Base-by-base conservation (phyloP, 2,329 filamentous ascomycete species). In the Fusarium chlamydosporum region DNA sequence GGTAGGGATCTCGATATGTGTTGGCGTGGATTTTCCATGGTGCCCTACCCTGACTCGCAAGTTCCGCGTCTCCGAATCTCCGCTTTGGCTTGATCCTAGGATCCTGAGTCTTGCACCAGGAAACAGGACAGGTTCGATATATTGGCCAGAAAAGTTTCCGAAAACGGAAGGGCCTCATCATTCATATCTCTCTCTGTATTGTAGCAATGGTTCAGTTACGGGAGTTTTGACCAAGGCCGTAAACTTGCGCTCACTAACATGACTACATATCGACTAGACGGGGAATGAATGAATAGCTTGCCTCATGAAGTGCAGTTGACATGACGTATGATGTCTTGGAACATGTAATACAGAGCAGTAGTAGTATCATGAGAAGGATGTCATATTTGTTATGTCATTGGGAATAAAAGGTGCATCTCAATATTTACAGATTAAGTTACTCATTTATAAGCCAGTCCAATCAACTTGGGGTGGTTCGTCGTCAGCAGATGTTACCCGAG, bases 11-110 rank as follows among this genome's bases (percentile, higher is more conserved):
- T 46, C 35, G 53, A 45, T 60, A 42, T 42, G 41, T 51, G n/a
- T 33, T 34, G 37, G 27, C 27, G 15, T 38, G 38, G 23, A 6
- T 48, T 56, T 40, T 45, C 7, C 37, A n/a, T 37, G 10, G 35
- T 48, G 42, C 37, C 42, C 27, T 27, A 29, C 20, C 46, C 61
- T 65, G 61, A 65, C 61, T 65, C 61, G 41, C 31, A n/a, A 42
- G 46, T 47, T 45, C 61, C 46, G 38, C 11, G 33, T 47, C 27
- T 45, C 60, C 53, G 53, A 41, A 37, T 27, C 18, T 41, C 61
- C 61, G 37, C 35, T 46, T 59, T 65, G 42, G 53, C 45, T 37
- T 9, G 46, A 23, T 23, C 23, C 23, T 23, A 42, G 29, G 26
- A 3, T 35, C 18, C 26, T 16, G 9, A 23, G 31, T 18, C 33